Evolutionary conservation across 805 yeast species (phyloP), one percentile per base, ranked within the genome.

Genomic region (Komagataella populi): DNA sequence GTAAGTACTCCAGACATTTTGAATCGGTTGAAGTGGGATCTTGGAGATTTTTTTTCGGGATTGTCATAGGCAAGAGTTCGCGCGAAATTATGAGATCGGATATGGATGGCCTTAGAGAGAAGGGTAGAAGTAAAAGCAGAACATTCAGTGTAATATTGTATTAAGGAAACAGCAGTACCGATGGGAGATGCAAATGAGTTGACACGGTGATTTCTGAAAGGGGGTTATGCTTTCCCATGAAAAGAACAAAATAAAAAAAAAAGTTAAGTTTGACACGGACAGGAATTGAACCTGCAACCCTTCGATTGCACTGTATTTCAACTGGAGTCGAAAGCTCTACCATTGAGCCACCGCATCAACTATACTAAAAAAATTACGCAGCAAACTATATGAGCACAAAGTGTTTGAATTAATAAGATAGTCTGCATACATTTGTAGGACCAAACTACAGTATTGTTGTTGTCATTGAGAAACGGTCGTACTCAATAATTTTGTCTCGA

Each of bases 281-380:
- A 81, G 85, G 87, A 81, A 79, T 81, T 77, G 87, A 81, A 81
- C 87, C 85, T 81, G 86, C 87, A 81, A 77, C 87, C 87, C 79
- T 80, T 79, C 81, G 87, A 80, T 80, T 66, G 69, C 77, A 70
- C 62, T 56, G 56, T 55, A 60, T 60, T 62, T 70, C 68, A 61
- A 63, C 77, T 78, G 84, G 84, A 78, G 80, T 78, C 84, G 80
- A 79, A 79, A 77, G 83, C 84, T 78, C 84, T 78, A 78, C 84
- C 84, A 78, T 79, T 78, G 84, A 78, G 84, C 84, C 83, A 78
- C 81, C 50, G 53, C 53, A 48, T 48, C 53, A 50, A 43, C 24
- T 47, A 12, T 23, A 46, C 10, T 10, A 10, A 46, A 22, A 46
- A 22, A 7, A 10, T 20, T 20, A 20, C 20, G 1, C 20, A 20